These are phyloP conservation scores for Naumovozyma baii DNA, from an alignment of 805 yeast species.

Conservation along the genomic window DNA sequence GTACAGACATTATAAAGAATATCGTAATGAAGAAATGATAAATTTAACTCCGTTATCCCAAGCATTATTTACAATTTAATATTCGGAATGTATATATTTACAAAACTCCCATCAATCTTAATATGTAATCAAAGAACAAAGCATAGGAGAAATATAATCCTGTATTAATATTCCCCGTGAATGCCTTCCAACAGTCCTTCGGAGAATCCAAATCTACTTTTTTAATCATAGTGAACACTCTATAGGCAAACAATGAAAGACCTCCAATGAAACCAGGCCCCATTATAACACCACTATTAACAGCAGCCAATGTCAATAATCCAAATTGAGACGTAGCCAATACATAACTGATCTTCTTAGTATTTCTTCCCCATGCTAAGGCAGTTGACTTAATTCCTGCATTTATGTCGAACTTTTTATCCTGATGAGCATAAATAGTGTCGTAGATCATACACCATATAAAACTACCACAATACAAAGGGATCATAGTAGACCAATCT, in stretches of 20 bases:
- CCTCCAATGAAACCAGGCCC: slow-evolving; percentile 78
- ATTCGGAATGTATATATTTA: slow-evolving; percentile 3
- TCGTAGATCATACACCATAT: slow-evolving; percentile 95
- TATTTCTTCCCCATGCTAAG: slow-evolving; percentile 73
- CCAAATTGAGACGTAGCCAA: slow-evolving; percentile 61
- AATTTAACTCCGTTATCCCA: neutral
- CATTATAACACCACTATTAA: slow-evolving; percentile 51
- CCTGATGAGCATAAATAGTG: slow-evolving; percentile 96
- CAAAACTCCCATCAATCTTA: slow-evolving; percentile 31
- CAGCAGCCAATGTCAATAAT: slow-evolving; percentile 57
- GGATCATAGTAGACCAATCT: slow-evolving; percentile 64
- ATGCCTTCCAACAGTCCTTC: slow-evolving; percentile 71
- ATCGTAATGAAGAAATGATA: neutral
- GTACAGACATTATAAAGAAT: neutral
- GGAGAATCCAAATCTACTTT: slow-evolving; percentile 75
- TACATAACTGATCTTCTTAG: slow-evolving; percentile 59
- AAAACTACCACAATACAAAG: slow-evolving; percentile 66
- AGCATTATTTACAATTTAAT: no score
- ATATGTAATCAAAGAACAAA: slow-evolving; percentile 52
- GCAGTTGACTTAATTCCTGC: slow-evolving; percentile 97
- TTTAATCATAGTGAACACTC: slow-evolving; percentile 59
- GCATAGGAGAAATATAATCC: slow-evolving; percentile 63
- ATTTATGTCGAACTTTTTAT: slow-evolving; percentile 71
- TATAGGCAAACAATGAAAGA: slow-evolving; percentile 55
- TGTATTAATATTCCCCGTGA: slow-evolving; percentile 65